Conservation (phyloP, 2,329 filamentous ascomycete species). For the Pseudopyricularia cyperi region DNA sequence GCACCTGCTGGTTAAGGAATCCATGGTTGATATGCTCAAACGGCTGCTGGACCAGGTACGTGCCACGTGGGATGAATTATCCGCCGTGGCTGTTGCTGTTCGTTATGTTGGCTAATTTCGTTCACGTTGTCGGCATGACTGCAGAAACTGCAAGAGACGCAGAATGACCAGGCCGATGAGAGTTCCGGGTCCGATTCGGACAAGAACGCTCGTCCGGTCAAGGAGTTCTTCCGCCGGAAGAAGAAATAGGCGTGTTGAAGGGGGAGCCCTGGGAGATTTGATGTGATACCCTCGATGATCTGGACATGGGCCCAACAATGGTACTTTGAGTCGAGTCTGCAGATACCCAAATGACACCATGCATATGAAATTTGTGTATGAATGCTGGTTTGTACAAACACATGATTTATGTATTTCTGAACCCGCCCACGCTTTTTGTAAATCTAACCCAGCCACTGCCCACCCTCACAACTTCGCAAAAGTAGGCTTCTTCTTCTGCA, state of each 20-base stretch:
- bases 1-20: slow-evolving; percentile 61
- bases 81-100: neutral
- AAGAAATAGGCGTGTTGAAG: neutral
- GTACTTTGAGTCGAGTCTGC: too few relatives aligned
- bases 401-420: too few relatives aligned
- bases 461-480: slow-evolving; percentile 65
- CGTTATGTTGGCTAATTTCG: slow-evolving; percentile 1
- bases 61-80: too few relatives aligned
- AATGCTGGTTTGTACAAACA: neutral
- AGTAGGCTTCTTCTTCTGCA: slow-evolving; percentile 65
- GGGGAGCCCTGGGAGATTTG: neutral
- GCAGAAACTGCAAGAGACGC: slow-evolving; percentile 18
- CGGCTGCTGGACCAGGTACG: slow-evolving; percentile 51
- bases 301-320: neutral
- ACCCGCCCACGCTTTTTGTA: neutral
- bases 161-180: slow-evolving; percentile 15
- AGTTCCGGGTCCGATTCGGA: slow-evolving; percentile 9
- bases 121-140: neutral
- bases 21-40: slow-evolving; percentile 57
- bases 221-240: neutral
- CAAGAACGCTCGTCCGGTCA: neutral
- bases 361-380: too few relatives aligned
- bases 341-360: too few relatives aligned
- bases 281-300: neutral
- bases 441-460: neutral